Percentiles rank a stretch among this genome's conserved stretches.
phyloP scores from a whole-genome alignment of 73 alveolate genomes.

The Paramecium octaurelia region DNA sequence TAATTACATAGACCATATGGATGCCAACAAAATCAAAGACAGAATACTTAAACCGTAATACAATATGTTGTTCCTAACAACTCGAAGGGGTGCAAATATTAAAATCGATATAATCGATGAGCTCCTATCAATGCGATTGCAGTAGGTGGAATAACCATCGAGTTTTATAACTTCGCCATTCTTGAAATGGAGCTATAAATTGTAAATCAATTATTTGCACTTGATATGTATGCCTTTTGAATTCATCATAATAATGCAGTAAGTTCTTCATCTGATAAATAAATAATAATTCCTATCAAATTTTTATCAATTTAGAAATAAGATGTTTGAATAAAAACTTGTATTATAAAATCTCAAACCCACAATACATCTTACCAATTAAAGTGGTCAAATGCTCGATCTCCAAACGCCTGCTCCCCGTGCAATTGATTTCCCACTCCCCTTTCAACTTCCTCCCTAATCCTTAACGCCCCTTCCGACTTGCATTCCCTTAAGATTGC shows the following conservation, averaged over 20 bases:
- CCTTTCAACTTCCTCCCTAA: no score
- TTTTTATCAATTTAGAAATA: background rate
- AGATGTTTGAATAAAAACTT: background rate
- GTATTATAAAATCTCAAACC: background rate
- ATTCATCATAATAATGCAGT: background rate
- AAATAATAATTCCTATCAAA: background rate
- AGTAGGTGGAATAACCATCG: background rate
- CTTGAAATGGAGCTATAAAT: background rate
- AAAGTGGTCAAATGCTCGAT: background rate
- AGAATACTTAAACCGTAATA: background rate
- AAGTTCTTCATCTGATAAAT: background rate
- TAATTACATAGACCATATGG: background rate
- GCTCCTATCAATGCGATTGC: background rate
- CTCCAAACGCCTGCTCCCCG: background rate
- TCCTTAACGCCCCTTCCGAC: no score
- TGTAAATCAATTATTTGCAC: background rate
- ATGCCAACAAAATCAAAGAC: background rate
- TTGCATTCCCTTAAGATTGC: no score
- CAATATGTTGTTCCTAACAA: background rate
- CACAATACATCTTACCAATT: background rate
- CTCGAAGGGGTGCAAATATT: background rate
- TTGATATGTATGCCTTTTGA: background rate
- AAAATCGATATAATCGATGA: background rate
- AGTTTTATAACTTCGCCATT: conserved; percentile 16
- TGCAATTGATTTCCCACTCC: background rate